These are phyloP conservation scores for Suhomyces coccinellae DNA, from an alignment of 1,139 yeast species.

Conservation along the genomic window DNA sequence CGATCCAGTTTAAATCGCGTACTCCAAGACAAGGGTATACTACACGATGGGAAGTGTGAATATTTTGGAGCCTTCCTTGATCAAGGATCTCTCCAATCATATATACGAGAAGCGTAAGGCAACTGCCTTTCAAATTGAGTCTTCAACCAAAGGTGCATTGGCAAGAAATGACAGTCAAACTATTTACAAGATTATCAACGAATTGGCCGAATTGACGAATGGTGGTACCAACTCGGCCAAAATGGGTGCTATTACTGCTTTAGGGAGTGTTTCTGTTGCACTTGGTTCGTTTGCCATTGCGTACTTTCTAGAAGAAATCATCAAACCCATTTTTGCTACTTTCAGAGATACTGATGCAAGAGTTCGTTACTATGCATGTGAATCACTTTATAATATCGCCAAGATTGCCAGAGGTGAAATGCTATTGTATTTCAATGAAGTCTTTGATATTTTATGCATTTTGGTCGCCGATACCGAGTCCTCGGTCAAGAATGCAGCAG, in stretches of 20 bases:
- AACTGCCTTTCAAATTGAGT: constrained; percentile 89
- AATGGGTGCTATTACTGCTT: constrained; percentile 54
- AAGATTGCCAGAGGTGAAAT: constrained; percentile 97
- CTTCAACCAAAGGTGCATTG: constrained; percentile 74
- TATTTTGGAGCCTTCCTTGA: constrained; percentile 67
- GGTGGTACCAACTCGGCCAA: constrained; percentile 47
- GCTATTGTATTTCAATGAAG: constrained; percentile 85
- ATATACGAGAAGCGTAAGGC: constrained; percentile 92
- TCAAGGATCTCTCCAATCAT: constrained; percentile 84
- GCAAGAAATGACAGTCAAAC: constrained; percentile 67
- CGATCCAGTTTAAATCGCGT: background rate
- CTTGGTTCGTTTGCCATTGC: constrained; percentile 52
- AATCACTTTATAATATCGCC: constrained; percentile 91
- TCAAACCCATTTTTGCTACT: constrained; percentile 92
- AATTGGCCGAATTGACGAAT: constrained; percentile 44
- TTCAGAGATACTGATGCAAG: constrained; percentile 96
- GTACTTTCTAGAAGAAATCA: constrained; percentile 75
- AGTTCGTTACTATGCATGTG: constrained; percentile 96
- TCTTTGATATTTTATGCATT: constrained; percentile 88
- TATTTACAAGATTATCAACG: constrained; percentile 66
- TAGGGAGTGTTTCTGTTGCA: constrained; percentile 52
- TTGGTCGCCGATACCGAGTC: constrained; percentile 90
- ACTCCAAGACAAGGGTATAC: background rate
- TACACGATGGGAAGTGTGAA: constrained; percentile 27
- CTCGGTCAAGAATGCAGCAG: constrained; percentile 95